A percentile compares a stretch with the other conserved stretches of the same genome.
These are phyloP conservation scores for Vicia faba DNA, from an alignment of 306 rosid genomes.

Conservation along the genomic window DNA sequence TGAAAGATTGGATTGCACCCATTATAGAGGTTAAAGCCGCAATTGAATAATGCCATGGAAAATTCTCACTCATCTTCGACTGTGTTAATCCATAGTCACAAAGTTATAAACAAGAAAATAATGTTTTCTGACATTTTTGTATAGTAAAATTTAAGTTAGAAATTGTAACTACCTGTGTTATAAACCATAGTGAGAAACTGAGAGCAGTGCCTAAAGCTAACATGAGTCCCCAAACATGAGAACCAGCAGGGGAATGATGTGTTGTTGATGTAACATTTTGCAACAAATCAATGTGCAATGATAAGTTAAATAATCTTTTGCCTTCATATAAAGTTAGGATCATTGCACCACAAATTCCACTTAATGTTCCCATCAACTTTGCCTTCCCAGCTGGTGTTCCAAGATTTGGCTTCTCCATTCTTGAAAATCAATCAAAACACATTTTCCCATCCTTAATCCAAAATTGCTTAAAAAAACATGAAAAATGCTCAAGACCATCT, in stretches of 20 bases:
- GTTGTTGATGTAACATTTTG: conserved; percentile 22
- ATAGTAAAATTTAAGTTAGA: background rate
- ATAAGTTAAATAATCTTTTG: conserved; percentile 34
- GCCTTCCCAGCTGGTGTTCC: conserved; percentile 43
- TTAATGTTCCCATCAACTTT: conserved; percentile 49
- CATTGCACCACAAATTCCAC: conserved; percentile 59
- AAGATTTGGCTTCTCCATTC: conserved; percentile 47
- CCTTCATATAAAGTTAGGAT: conserved; percentile 57
- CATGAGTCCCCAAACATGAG: conserved; percentile 33
- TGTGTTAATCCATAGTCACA: conserved; percentile 5
- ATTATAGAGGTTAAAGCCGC: conserved; percentile 42
- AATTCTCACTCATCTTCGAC: conserved; percentile 50
- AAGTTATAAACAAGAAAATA: background rate
- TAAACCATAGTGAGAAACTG: conserved; percentile 44
- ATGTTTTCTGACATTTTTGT: background rate
- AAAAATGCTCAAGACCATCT: no score
- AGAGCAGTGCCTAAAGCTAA: conserved; percentile 43
- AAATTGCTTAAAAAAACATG: no score
- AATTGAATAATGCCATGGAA: conserved; percentile 48
- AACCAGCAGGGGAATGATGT: background rate
- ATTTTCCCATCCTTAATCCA: background rate
- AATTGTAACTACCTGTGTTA: conserved; percentile 43
- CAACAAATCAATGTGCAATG: conserved; percentile 34
- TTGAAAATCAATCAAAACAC: conserved; percentile 18
- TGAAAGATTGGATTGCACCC: conserved; percentile 23